Conservation (phyloP, 257 asterid genomes). For the Anisodus acutangulus region DNA sequence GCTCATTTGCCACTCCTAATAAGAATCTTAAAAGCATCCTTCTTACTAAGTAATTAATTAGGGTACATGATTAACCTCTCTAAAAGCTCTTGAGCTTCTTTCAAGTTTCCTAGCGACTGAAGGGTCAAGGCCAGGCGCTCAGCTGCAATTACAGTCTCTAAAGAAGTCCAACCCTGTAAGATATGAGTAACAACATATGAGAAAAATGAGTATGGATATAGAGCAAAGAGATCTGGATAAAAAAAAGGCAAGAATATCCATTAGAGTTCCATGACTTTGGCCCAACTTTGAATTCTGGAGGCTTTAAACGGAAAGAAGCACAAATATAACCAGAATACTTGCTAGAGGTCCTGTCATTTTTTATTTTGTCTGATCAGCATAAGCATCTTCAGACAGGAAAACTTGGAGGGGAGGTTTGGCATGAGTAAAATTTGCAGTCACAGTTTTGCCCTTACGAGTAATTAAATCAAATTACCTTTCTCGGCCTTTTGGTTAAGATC, state of each 20-base stretch:
- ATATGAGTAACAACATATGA: conserved; percentile 30
- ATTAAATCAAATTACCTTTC: neutral
- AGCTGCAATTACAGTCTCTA: conserved; percentile 79
- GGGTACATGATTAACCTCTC: conserved; percentile 56
- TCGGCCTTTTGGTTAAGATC: neutral
- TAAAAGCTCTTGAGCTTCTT: conserved; percentile 79
- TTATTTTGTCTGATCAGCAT: neutral
- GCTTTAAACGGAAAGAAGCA: neutral
- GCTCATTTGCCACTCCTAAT: neutral
- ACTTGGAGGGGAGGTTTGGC: neutral
- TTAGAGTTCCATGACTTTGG: neutral
- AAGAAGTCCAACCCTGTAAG: conserved; percentile 79
- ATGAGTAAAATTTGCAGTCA: neutral
- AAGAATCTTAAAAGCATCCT: conserved; percentile 33
- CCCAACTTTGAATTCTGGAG: neutral
- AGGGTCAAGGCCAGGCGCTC: conserved; percentile 84
- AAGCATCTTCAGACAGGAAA: conserved; percentile 11
- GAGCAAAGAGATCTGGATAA: neutral
- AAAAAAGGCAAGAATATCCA: neutral
- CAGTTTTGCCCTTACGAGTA: neutral
- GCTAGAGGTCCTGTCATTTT: neutral
- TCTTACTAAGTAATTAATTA: conserved; percentile 33
- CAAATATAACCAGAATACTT: neutral
- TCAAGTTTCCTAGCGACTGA: conserved; percentile 63
- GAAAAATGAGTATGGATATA: conserved; percentile 2